phyloP scores from a whole-genome alignment of 345 rosid species.

The Orychophragmus violaceus region DNA sequence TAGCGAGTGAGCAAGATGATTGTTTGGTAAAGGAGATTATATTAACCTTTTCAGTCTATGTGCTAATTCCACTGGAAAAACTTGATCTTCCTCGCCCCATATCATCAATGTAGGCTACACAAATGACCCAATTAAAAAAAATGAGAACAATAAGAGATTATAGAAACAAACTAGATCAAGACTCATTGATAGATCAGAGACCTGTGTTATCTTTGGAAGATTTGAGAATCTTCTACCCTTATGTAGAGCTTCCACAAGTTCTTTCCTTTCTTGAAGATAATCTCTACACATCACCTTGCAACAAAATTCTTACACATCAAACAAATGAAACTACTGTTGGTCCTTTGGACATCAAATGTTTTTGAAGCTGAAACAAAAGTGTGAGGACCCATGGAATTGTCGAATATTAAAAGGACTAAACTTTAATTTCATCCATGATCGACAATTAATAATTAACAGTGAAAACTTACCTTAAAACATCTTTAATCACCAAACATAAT shows the following conservation, averaged over 20 bases:
- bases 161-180: not conserved
- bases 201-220: constrained; percentile 78
- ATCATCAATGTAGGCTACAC: constrained; percentile 66
- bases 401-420: not conserved
- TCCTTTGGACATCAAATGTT: not conserved
- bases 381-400: not conserved
- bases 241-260: constrained; percentile 59
- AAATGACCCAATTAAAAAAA: not conserved
- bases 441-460: not conserved
- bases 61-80: constrained; percentile 77
- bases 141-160: not conserved
- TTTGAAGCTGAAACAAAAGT: not conserved
- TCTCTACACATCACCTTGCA: constrained; percentile 79
- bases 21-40: not conserved
- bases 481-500: not conserved
- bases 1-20: not conserved
- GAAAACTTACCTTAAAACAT: not conserved
- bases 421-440: not conserved
- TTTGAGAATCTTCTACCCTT: constrained; percentile 59
- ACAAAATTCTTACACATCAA: not conserved
- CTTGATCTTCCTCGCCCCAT: constrained; percentile 81
- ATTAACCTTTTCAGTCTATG: constrained; percentile 57
- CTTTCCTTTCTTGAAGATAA: constrained; percentile 61
- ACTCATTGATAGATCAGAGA: not conserved
- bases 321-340: not conserved